A percentile compares a stretch with the other conserved stretches of the same genome.
These are phyloP conservation scores for Sugiyamaella xylanicola DNA, from an alignment of 1,139 yeast species.

Conservation along the genomic window DNA sequence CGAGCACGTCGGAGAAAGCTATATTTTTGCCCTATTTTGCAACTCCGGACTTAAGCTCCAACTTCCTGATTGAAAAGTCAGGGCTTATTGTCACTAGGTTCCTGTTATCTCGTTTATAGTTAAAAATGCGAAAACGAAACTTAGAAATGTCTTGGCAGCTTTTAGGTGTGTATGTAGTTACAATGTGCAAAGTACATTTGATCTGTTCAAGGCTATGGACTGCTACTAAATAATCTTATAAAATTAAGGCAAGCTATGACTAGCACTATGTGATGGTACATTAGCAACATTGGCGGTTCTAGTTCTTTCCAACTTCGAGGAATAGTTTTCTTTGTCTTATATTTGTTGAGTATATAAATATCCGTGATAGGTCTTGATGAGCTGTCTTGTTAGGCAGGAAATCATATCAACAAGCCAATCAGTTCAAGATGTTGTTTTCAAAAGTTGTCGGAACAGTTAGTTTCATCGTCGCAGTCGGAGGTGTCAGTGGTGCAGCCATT, in stretches of 20 bases:
- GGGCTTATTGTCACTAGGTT: neutral
- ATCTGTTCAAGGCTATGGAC: no score
- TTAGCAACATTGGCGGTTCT: neutral
- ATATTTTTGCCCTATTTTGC: neutral
- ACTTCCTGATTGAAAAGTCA: neutral
- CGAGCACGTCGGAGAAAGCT: neutral
- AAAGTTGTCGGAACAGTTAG: slow-evolving; percentile 1
- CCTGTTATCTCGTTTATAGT: no score
- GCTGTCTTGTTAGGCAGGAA: neutral
- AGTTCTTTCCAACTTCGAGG: neutral
- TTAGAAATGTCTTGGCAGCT: neutral
- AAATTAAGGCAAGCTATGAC: neutral
- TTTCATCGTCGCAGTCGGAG: neutral
- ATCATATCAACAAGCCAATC: neutral
- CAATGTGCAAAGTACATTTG: no score
- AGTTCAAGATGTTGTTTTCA: slow-evolving; percentile 10
- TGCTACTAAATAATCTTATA: neutral
- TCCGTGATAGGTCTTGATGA: neutral
- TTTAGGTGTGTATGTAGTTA: no score
- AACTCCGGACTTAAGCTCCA: neutral
- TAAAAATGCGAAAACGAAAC: neutral
- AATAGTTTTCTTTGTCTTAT: neutral
- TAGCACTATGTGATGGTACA: neutral
- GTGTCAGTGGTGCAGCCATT: slow-evolving; percentile 9
- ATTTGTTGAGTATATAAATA: neutral